Conservation (phyloP, 2,329 filamentous ascomycete genomes). For the Didymella segeticola region DNA sequence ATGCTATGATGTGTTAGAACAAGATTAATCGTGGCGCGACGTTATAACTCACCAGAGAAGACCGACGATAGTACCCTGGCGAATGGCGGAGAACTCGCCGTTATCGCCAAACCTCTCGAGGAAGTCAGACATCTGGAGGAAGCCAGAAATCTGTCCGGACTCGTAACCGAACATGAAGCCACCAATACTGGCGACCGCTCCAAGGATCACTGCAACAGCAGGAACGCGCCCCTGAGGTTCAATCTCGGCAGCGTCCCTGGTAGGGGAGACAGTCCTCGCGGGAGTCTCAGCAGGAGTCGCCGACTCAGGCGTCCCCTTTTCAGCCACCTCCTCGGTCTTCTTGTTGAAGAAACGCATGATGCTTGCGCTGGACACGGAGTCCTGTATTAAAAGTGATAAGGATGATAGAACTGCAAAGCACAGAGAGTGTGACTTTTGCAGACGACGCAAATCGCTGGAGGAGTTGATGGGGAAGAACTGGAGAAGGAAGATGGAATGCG, state of each 20-base stretch:
- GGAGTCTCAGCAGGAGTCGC: conserved; percentile 35
- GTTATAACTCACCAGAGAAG: conserved; percentile 38
- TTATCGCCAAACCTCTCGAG: conserved; percentile 42
- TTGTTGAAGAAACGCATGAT: conserved; percentile 36
- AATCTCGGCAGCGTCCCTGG: conserved; percentile 11
- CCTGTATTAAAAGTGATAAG: conserved; percentile 6
- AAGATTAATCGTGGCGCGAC: no score
- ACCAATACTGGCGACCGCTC: conserved; percentile 43
- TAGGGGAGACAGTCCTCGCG: conserved; percentile 30
- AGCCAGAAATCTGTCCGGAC: conserved; percentile 38
- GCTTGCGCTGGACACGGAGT: conserved; percentile 9
- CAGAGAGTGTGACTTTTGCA: conserved; percentile 9
- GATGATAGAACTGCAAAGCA: conserved; percentile 6
- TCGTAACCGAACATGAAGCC: conserved; percentile 48
- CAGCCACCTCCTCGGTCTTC: conserved; percentile 23
- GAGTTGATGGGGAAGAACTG: conserved; percentile 19
- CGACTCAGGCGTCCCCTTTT: conserved; percentile 36
- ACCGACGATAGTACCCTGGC: conserved; percentile 47
- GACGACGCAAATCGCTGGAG: conserved; percentile 18
- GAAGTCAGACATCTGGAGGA: conserved; percentile 47
- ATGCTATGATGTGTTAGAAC: conserved; percentile 48
- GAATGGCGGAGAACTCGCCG: conserved; percentile 41
- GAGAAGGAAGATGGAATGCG: conserved; percentile 22
- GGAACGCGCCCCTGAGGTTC: conserved; percentile 35
- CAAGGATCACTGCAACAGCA: conserved; percentile 38